A percentile compares a stretch with the other conserved stretches of the same genome.
phyloP scores from a whole-genome alignment of 768 basidiomycete species.

The Hericium erinaceus region DNA sequence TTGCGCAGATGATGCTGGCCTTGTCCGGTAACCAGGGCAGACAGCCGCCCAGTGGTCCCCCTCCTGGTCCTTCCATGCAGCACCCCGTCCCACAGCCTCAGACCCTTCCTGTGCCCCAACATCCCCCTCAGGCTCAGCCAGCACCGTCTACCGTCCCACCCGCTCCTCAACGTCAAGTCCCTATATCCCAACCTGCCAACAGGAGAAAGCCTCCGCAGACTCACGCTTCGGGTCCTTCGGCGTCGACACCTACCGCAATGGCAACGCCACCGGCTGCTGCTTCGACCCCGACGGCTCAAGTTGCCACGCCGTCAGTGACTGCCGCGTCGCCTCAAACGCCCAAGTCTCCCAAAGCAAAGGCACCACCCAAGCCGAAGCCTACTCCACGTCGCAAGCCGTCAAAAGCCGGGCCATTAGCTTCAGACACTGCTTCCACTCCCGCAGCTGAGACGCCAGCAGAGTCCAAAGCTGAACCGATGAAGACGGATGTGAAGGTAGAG shows the following conservation, averaged over 20 bases:
- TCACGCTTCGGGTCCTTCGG: not conserved
- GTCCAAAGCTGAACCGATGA: slow-evolving; percentile 3
- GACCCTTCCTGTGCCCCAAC: not conserved
- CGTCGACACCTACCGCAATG: slow-evolving; percentile 1
- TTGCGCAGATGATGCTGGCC: not conserved
- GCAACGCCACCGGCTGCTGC: slow-evolving; percentile 7
- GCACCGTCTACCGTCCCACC: not conserved
- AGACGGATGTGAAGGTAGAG: slow-evolving; percentile 9
- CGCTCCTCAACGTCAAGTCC: not conserved
- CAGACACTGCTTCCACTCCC: no score
- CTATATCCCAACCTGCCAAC: slow-evolving; percentile 1
- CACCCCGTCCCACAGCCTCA: not conserved
- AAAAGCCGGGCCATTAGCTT: no score
- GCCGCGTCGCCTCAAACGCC: slow-evolving; percentile 24
- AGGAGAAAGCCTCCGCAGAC: slow-evolving; percentile 8
- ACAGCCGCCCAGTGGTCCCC: not conserved
- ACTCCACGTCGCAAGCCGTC: slow-evolving; percentile 12
- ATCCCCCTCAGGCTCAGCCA: not conserved
- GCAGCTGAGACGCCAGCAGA: not conserved
- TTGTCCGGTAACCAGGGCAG: not conserved
- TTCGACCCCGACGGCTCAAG: slow-evolving; percentile 11
- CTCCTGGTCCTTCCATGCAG: not conserved
- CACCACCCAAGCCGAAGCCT: slow-evolving; percentile 35
- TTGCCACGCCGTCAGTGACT: slow-evolving; percentile 8
- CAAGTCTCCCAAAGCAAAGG: slow-evolving; percentile 61